Conservation (phyloP, 495 filamentous ascomycete species). For the Lasiosphaeria hispida region DNA sequence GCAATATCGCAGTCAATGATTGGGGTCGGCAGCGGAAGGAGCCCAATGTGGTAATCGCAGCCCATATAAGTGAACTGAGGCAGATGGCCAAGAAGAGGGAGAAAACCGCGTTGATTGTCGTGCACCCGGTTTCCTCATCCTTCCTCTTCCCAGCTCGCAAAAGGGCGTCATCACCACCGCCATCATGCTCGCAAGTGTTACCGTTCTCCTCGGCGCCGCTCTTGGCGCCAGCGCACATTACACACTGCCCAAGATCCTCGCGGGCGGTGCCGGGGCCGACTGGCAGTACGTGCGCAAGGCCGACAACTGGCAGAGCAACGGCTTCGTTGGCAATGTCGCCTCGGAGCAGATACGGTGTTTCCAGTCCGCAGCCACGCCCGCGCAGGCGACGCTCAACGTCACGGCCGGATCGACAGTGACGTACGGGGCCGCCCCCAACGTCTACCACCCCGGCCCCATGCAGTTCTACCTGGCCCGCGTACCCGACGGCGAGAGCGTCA, state of each 20-base stretch:
- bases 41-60: conserved; percentile 12
- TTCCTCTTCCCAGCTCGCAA: background rate
- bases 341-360: conserved; percentile 50
- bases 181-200: conserved; percentile 23
- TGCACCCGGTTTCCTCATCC: background rate
- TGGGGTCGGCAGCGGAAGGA: conserved; percentile 12
- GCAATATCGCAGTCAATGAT: background rate
- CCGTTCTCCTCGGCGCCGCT: conserved; percentile 21
- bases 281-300: conserved; percentile 41
- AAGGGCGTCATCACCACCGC: background rate
- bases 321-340: conserved; percentile 43
- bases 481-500: conserved; percentile 37
- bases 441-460: conserved; percentile 48
- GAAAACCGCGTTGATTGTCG: too few relatives aligned
- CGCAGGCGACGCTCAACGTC: conserved; percentile 34
- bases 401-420: conserved; percentile 43
- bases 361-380: conserved; percentile 31
- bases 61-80: too few relatives aligned
- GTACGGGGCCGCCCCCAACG: conserved; percentile 39
- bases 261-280: conserved; percentile 22
- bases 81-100: too few relatives aligned
- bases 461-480: conserved; percentile 49
- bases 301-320: conserved; percentile 42
- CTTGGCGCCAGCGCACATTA: conserved; percentile 29
- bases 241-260: conserved; percentile 25